Conservation (phyloP, 768 basidiomycete species). For the Phylloporus scabripes region DNA sequence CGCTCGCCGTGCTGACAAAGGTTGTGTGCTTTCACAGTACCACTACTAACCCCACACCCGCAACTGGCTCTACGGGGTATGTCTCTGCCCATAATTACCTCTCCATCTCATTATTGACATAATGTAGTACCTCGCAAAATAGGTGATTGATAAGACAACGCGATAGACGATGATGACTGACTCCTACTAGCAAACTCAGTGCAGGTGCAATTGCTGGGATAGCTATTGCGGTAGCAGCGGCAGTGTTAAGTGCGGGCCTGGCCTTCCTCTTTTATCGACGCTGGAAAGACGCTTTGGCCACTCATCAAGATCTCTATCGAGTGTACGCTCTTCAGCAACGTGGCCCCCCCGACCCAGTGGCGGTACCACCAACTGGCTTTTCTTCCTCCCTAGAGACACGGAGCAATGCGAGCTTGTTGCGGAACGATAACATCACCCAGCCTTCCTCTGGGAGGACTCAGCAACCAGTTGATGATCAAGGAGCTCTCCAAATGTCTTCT, state of each 20-base stretch:
- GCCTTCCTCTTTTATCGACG: slow-evolving; percentile 26
- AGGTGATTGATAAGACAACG: not conserved
- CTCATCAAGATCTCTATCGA: slow-evolving; percentile 12
- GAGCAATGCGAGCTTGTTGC: slow-evolving; percentile 6
- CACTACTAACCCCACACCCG: not conserved
- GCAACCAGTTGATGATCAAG: slow-evolving; percentile 4
- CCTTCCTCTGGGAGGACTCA: slow-evolving; percentile 2
- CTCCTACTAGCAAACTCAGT: slow-evolving; percentile 12
- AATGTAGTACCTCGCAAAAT: slow-evolving; percentile 5
- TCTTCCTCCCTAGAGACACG: slow-evolving; percentile 22
- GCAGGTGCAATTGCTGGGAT: slow-evolving; percentile 24
- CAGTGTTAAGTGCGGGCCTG: slow-evolving; percentile 7
- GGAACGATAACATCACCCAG: slow-evolving; percentile 1
- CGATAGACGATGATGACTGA: not conserved
- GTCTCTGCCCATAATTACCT: not conserved
- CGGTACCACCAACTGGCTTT: slow-evolving; percentile 7
- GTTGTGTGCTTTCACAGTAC: not conserved
- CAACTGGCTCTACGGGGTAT: slow-evolving; percentile 1
- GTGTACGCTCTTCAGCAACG: slow-evolving; percentile 10
- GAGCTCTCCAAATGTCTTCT: not conserved
- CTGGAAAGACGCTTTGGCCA: slow-evolving; percentile 22
- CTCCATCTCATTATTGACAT: not conserved
- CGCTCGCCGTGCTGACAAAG: not conserved
- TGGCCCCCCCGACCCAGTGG: not conserved
- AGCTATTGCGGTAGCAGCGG: slow-evolving; percentile 10